These are phyloP conservation scores for Leptographium flavum DNA, from an alignment of 2,329 filamentous ascomycete species.

Conservation along the genomic window DNA sequence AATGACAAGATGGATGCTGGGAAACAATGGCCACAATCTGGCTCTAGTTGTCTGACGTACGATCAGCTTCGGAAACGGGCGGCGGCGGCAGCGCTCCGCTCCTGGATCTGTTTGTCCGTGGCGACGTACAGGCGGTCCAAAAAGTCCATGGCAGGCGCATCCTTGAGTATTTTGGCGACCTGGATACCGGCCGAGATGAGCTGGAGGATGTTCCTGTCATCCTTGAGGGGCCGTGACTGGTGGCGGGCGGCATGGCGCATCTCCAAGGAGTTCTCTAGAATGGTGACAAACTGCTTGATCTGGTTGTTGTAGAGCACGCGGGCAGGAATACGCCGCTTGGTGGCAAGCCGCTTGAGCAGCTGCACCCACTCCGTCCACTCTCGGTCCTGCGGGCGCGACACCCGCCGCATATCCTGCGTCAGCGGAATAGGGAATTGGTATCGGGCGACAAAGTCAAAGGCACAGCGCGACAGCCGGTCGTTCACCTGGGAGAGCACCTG, in stretches of 20 bases:
- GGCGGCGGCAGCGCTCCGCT: conserved; percentile 35
- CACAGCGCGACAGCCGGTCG: conserved; percentile 70
- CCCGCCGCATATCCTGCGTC: conserved; percentile 66
- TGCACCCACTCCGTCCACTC: conserved; percentile 93
- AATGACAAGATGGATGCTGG: too few relatives aligned
- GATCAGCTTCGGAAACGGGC: conserved; percentile 23
- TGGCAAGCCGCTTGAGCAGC: conserved; percentile 70
- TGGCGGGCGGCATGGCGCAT: conserved; percentile 78
- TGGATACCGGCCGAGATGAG: conserved; percentile 77
- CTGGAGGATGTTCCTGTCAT: conserved; percentile 79
- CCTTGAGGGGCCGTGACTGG: conserved; percentile 69
- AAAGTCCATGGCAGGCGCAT: conserved; percentile 70
- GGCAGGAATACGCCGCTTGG: conserved; percentile 72
- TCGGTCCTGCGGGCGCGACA: conserved; percentile 59
- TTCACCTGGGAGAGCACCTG: conserved; percentile 68
- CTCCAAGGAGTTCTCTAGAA: conserved; percentile 76
- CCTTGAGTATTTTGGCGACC: conserved; percentile 76
- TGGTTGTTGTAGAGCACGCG: conserved; percentile 77
- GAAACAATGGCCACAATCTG: too few relatives aligned
- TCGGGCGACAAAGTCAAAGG: conserved; percentile 81
- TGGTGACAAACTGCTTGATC: conserved; percentile 82
- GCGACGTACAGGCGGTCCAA: conserved; percentile 69
- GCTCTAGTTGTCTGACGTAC: background rate
- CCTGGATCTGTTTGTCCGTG: conserved; percentile 66
- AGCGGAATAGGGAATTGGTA: conserved; percentile 83